phyloP scores from a whole-genome alignment of 2,329 filamentous ascomycete genomes.

The Venturiaceae sp. region DNA sequence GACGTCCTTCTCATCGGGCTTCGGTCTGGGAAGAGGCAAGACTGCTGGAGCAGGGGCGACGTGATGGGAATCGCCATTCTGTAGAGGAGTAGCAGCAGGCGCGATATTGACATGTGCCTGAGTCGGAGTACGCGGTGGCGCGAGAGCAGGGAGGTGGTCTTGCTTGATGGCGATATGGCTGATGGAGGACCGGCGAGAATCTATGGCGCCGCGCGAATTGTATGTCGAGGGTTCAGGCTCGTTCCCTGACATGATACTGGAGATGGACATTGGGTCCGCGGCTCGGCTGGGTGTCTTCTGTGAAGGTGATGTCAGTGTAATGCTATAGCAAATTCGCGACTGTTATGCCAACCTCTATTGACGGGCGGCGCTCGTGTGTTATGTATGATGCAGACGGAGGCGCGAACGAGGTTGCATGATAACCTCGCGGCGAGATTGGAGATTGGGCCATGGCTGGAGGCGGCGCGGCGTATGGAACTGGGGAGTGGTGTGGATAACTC shows the following conservation, averaged over 20 bases:
- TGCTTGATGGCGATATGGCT: slow-evolving; percentile 24
- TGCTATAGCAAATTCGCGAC: not conserved
- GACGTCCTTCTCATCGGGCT: slow-evolving; percentile 55
- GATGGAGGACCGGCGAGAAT: not conserved
- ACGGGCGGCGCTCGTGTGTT: not conserved
- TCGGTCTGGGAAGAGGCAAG: not conserved
- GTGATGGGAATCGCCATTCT: slow-evolving; percentile 1
- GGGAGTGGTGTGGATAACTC: slow-evolving; percentile 21
- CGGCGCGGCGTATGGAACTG: not conserved
- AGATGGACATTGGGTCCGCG: slow-evolving; percentile 89
- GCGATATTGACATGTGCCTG: not conserved
- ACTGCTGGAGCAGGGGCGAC: not conserved
- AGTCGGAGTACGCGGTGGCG: not conserved
- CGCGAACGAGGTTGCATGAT: not conserved
- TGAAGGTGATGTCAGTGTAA: not conserved
- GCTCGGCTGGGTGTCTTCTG: slow-evolving; percentile 59
- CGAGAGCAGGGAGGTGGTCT: slow-evolving; percentile 18
- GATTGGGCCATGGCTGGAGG: slow-evolving; percentile 1
- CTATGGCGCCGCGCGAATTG: not conserved
- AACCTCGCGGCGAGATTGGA: slow-evolving; percentile 4
- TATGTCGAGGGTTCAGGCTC: slow-evolving; percentile 49
- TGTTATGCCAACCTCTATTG: slow-evolving; percentile 1
- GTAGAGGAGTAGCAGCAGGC: not conserved
- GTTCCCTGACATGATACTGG: slow-evolving; percentile 79
- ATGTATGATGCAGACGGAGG: slow-evolving; percentile 19